A percentile compares a stretch with the other conserved stretches of the same genome.
These are phyloP conservation scores for Pichia scutulata DNA, from an alignment of 805 yeast genomes.

Conservation along the genomic window DNA sequence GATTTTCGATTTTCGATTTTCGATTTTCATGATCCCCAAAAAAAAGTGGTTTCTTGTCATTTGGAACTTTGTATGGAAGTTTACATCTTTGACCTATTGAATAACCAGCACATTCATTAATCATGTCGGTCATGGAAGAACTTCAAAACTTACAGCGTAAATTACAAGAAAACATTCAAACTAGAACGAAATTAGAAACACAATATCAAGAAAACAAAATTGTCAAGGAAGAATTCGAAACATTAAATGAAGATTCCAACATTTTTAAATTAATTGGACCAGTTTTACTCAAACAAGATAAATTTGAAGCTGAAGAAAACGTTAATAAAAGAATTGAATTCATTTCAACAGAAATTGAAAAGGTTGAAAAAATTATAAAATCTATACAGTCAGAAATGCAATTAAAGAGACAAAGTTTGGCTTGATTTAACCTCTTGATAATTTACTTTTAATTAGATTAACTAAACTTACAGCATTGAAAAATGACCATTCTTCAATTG, in stretches of 20 bases:
- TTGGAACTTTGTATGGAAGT: no score
- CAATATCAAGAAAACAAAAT: constrained; percentile 92
- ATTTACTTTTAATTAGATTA: constrained; percentile 66
- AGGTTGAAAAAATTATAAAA: constrained; percentile 68
- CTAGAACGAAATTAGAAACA: constrained; percentile 84
- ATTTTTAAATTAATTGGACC: constrained; percentile 90
- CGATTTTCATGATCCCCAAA: neutral
- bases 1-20: no score
- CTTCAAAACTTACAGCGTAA: constrained; percentile 23
- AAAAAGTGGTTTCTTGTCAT: neutral
- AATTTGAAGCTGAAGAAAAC: constrained; percentile 70
- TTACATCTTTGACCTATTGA: no score
- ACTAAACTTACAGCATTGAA: constrained; percentile 58
- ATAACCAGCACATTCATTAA: neutral
- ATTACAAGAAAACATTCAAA: constrained; percentile 45
- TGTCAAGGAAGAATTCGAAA: constrained; percentile 72
- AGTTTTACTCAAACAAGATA: constrained; percentile 83
- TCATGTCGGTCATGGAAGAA: constrained; percentile 7
- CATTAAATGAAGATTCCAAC: constrained; percentile 53
- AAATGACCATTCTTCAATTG: constrained; percentile 67
- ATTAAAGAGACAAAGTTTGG: constrained; percentile 37
- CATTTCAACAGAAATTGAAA: constrained; percentile 65
- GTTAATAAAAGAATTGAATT: constrained; percentile 88
- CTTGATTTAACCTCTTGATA: constrained; percentile 53
- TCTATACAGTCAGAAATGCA: constrained; percentile 50